phyloP scores from a whole-genome alignment of 1,139 yeast species.

The Ogataea hybrid region DNA sequence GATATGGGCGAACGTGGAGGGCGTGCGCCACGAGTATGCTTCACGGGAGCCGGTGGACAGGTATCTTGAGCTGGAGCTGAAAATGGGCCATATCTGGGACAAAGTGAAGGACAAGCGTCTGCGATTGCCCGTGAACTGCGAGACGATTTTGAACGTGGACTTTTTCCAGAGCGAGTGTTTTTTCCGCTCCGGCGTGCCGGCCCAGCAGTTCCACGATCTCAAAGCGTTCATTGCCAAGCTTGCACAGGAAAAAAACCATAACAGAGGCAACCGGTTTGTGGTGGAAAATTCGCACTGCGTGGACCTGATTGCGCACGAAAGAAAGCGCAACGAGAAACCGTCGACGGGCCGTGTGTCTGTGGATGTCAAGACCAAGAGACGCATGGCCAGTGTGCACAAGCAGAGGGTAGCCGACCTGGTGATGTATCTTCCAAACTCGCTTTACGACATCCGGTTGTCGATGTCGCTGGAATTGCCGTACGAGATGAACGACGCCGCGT shows the following conservation, averaged over 20 bases:
- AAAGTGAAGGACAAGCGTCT: slow-evolving; percentile 64
- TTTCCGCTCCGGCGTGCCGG: slow-evolving; percentile 71
- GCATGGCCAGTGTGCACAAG: slow-evolving; percentile 67
- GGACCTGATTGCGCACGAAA: slow-evolving; percentile 32
- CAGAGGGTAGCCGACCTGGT: slow-evolving; percentile 68
- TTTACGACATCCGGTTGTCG: slow-evolving; percentile 75
- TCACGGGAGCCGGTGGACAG: slow-evolving; percentile 39
- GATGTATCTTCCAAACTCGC: slow-evolving; percentile 72
- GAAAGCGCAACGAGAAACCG: slow-evolving; percentile 49
- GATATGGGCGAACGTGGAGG: slow-evolving; percentile 78
- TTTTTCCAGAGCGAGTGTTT: slow-evolving; percentile 52
- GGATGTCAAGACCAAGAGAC: slow-evolving; percentile 66
- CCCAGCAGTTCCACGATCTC: slow-evolving; percentile 61
- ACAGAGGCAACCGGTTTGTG: slow-evolving; percentile 31
- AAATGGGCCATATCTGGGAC: slow-evolving; percentile 75
- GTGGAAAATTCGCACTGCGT: slow-evolving; percentile 32
- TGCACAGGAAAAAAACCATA: slow-evolving; percentile 39
- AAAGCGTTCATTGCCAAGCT: slow-evolving; percentile 48
- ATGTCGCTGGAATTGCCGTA: slow-evolving; percentile 76
- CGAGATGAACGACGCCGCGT: slow-evolving; percentile 48
- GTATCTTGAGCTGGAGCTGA: slow-evolving; percentile 75
- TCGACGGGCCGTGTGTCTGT: slow-evolving; percentile 61
- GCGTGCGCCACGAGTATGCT: slow-evolving; percentile 42
- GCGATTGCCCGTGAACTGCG: slow-evolving; percentile 71
- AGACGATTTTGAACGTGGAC: slow-evolving; percentile 59